Base-by-base conservation (phyloP, 108 stramenopile species). In the Fragilariopsis cylindrus region DNA sequence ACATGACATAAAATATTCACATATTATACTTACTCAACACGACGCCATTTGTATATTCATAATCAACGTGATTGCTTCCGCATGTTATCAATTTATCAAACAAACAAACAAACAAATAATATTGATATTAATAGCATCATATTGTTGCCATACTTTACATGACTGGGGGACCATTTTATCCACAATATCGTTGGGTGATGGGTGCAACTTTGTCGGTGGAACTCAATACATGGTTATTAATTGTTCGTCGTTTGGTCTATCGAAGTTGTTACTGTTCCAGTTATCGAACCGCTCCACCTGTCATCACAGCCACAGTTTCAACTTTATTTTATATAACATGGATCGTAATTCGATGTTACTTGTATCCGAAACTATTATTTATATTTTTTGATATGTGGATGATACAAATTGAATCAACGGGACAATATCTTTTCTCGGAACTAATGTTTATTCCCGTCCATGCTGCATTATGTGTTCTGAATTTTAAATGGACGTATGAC, bases 211-310 rank as follows among this genome's bases (percentile, higher is more conserved):
- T 96, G 66, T 88, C 67, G 57, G 92, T 93, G 4, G 92, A 96
- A 71, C 71, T 93, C 67, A 96, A 96, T 63, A 96, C 95, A 0
- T 96, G 95, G 95, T 92, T 92, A 48, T 83, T 96, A 58, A 93
- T 96, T 58, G 88, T 88, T 15, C 85, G 95, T 43, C 77, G 95
- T 49, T 85, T 90, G 47, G 87, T 87, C 11, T 78, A 87, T 21
- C 70, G 90, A 42, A 84, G 85, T 12, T 86, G 86, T 71, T 88
- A 90, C 70, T 86, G 83, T 50, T 80, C 84, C 43, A 82, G 86
- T 4, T 63, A 63, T 44, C 43, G 16, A 43, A 70, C 73, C 3
- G 87, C 83, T 9, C 86, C 85, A 85, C 72, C 80, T 47, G 19
- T 89, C 18, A 83, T 84, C 30, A 66, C 86, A n/a, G 85, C 86